Percentiles rank a stretch among this genome's conserved stretches.
phyloP scores from a whole-genome alignment of 495 filamentous ascomycete genomes.

The Lasiosphaeria ovina region DNA sequence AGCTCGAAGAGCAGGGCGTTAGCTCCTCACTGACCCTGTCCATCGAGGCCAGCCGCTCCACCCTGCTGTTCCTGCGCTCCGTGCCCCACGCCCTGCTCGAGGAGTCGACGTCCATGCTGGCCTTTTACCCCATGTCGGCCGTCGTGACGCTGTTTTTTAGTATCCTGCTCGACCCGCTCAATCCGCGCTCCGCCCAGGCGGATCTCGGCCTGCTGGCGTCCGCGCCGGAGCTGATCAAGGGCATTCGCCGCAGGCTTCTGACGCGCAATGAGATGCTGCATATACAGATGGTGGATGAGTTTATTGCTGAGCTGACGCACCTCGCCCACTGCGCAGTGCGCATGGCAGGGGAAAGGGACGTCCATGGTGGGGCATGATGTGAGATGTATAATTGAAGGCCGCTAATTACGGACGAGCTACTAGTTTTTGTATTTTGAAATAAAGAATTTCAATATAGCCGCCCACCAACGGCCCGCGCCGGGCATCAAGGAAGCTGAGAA shows the following conservation, averaged over 20 bases:
- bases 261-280: constrained; percentile 45
- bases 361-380: too few relatives aligned
- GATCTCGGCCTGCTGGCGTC: constrained; percentile 43
- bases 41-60: constrained; percentile 54
- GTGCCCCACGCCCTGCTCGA: constrained; percentile 41
- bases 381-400: too few relatives aligned
- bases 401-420: too few relatives aligned
- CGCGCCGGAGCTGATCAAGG: constrained; percentile 44
- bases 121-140: constrained; percentile 55
- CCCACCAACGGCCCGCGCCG: too few relatives aligned
- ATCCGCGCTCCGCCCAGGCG: constrained; percentile 39
- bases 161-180: constrained; percentile 47
- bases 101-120: constrained; percentile 48
- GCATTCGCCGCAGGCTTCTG: constrained; percentile 39
- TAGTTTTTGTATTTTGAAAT: too few relatives aligned
- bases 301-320: constrained; percentile 45
- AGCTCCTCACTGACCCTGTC: constrained; percentile 49
- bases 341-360: not conserved
- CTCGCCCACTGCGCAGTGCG: constrained; percentile 24
- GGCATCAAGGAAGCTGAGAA: too few relatives aligned
- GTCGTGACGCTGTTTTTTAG: constrained; percentile 51
- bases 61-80: constrained; percentile 44
- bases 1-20: constrained; percentile 43
- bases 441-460: too few relatives aligned
- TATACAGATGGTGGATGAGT: constrained; percentile 47